These are phyloP conservation scores for Marasmius tenuissimus DNA, from an alignment of 1,284 basidiomycete genomes.

Conservation along the genomic window DNA sequence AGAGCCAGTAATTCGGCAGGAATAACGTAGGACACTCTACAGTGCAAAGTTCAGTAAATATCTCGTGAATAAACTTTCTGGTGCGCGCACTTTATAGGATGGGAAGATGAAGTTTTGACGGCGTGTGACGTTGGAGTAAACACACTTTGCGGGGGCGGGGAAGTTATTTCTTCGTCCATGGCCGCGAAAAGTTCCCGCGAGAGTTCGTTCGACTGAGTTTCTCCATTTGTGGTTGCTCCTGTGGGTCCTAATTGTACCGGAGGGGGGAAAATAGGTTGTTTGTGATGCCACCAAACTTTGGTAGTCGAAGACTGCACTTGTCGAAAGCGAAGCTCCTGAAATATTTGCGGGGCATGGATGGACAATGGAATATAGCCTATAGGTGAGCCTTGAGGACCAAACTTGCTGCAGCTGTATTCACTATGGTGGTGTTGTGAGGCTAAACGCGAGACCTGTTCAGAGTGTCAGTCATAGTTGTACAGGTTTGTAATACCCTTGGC, in stretches of 20 bases:
- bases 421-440: conserved; percentile 82
- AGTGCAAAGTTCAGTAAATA: conserved; percentile 13
- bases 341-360: conserved; percentile 65
- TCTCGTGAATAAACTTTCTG: conserved; percentile 8
- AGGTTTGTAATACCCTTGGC: not conserved
- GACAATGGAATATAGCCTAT: conserved; percentile 70
- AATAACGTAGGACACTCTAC: conserved; percentile 66
- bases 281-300: conserved; percentile 57
- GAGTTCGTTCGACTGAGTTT: conserved; percentile 27
- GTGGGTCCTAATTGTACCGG: conserved; percentile 29
- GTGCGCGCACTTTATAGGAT: conserved; percentile 76
- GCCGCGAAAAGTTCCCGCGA: conserved; percentile 53
- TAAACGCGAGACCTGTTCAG: conserved; percentile 49
- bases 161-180: conserved; percentile 39
- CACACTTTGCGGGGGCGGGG: conserved; percentile 9
- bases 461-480: not conserved
- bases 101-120: conserved; percentile 77
- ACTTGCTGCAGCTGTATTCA: conserved; percentile 79
- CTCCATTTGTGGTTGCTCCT: conserved; percentile 21
- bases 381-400: conserved; percentile 62
- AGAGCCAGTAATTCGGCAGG: conserved; percentile 58
- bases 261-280: conserved; percentile 17
- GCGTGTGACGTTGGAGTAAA: conserved; percentile 14
- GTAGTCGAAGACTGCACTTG: conserved; percentile 50
- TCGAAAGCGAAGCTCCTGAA: conserved; percentile 56